Evolutionary conservation across 768 basidiomycete genomes (phyloP).

Genomic region (Naganishia vishniacii): DNA sequence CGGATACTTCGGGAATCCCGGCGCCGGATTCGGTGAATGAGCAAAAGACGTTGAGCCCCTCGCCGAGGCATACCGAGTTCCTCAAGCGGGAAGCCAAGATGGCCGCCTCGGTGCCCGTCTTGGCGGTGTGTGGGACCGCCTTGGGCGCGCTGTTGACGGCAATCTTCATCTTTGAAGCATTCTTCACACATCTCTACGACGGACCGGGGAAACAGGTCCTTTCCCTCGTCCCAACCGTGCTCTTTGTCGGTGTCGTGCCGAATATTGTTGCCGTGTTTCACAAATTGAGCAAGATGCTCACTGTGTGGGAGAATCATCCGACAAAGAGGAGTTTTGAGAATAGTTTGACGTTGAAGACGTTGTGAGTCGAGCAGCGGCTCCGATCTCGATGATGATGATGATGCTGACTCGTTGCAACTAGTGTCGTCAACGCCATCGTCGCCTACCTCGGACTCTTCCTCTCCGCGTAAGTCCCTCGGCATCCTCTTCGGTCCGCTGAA

Average conservation of each 20-base stretch:
- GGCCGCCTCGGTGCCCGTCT: conserved; percentile 41
- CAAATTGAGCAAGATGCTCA: conserved; percentile 61
- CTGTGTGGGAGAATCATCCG: conserved; percentile 85
- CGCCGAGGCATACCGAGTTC: conserved; percentile 22
- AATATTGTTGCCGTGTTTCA: conserved; percentile 70
- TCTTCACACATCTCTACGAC: conserved; percentile 78
- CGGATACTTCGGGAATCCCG: conserved; percentile 22
- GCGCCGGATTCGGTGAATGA: conserved; percentile 31
- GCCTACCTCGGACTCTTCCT: conserved; percentile 86
- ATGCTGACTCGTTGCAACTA: no score
- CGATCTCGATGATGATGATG: background rate
- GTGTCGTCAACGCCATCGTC: conserved; percentile 73
- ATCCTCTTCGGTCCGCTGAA: background rate
- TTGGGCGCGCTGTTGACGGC: conserved; percentile 67
- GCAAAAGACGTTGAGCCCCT: conserved; percentile 1
- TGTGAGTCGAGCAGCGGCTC: conserved; percentile 46
- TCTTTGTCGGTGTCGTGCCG: conserved; percentile 77
- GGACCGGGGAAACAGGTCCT: conserved; percentile 71
- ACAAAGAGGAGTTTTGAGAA: conserved; percentile 70
- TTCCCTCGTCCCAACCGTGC: conserved; percentile 74
- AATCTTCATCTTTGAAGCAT: conserved; percentile 73
- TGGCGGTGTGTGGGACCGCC: conserved; percentile 65
- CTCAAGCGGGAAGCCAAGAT: conserved; percentile 41
- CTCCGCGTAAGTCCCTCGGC: conserved; percentile 56
- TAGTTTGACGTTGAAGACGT: conserved; percentile 83